Conservation (phyloP, 192 early-diverging fungal species). For the Gryganskiella cystojenkinii region DNA sequence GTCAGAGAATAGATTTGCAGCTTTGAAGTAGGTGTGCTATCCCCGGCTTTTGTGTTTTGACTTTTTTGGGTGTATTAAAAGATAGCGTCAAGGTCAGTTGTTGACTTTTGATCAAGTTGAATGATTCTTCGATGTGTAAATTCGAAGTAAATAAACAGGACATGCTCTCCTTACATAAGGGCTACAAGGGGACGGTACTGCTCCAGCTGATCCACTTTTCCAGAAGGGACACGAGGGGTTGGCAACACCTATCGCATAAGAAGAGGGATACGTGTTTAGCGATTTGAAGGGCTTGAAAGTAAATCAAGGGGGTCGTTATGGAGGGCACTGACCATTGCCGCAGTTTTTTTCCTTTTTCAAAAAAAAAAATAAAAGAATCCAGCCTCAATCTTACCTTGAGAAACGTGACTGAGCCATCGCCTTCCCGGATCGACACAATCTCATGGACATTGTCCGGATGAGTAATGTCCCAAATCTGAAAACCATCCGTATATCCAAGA, state of each 20-base stretch:
- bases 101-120: background rate
- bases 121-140: background rate
- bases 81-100: background rate
- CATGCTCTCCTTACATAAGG: conserved; percentile 52
- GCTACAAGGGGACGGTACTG: conserved; percentile 61
- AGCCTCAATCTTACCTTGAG: conserved; percentile 55
- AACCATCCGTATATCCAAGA: conserved; percentile 78
- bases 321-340: background rate
- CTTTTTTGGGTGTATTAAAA: conserved; percentile 7
- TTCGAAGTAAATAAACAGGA: background rate
- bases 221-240: conserved; percentile 25
- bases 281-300: no score
- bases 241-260: conserved; percentile 36
- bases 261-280: background rate
- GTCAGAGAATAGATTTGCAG: conserved; percentile 70
- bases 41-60: conserved; percentile 10
- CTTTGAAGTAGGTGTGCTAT: conserved; percentile 11
- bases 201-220: conserved; percentile 47
- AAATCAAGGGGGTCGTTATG: no score
- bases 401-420: conserved; percentile 56
- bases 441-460: conserved; percentile 75
- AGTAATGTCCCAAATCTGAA: conserved; percentile 83
- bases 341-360: background rate
- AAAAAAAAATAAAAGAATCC: background rate
- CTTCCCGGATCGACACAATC: conserved; percentile 67